A percentile compares a stretch with the other conserved stretches of the same genome.
Evolutionary conservation across 2,329 filamentous ascomycete genomes (phyloP).

Genomic region (Penicillium sp.): DNA sequence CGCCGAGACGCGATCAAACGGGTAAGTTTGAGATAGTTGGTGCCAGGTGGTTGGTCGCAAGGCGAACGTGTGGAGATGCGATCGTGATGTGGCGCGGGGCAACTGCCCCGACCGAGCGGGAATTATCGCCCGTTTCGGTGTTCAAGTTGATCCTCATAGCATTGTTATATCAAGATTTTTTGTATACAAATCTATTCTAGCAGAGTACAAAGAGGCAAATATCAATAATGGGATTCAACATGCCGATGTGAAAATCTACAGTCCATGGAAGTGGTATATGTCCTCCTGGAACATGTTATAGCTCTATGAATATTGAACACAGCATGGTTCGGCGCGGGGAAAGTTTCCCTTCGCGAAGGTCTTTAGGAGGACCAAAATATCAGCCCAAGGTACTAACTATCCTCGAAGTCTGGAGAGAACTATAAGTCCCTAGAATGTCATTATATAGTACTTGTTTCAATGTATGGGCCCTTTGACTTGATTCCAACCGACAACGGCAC

Average conservation of each 20-base stretch:
- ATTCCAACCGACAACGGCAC: background rate
- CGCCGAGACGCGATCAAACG: background rate
- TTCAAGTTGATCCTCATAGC: background rate
- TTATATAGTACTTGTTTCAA: background rate
- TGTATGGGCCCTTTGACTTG: background rate
- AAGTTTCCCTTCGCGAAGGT: constrained; percentile 22
- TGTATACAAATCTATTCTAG: background rate
- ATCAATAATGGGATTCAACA: background rate
- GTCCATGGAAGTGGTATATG: background rate
- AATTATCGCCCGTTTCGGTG: background rate
- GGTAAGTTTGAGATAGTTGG: background rate
- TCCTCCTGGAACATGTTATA: background rate
- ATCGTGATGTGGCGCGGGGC: background rate
- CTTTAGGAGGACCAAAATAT: background rate
- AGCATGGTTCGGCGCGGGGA: constrained; percentile 20
- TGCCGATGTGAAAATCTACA: background rate
- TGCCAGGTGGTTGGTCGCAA: background rate
- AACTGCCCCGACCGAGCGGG: constrained; percentile 4
- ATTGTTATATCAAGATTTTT: background rate
- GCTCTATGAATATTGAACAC: background rate
- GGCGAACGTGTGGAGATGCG: background rate
- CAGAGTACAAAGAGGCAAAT: background rate
- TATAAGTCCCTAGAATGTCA: background rate
- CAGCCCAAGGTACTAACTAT: background rate
- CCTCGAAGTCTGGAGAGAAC: too few relatives aligned